A percentile compares a stretch with the other conserved stretches of the same genome.
Conservation (phyloP, 305 asterid species). For the Euphrasia arctica region DNA sequence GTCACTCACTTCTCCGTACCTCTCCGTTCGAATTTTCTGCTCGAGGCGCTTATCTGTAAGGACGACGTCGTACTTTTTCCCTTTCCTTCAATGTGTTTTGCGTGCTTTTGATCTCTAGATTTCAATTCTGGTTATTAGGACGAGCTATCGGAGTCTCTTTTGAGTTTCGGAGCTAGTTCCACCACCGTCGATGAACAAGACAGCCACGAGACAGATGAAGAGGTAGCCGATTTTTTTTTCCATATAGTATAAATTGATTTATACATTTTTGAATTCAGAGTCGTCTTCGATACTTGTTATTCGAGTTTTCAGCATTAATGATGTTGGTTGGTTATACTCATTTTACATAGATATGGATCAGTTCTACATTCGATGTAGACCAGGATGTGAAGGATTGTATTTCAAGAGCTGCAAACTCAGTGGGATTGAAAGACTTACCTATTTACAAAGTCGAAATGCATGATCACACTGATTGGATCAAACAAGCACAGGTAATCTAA, state of each 20-base stretch:
- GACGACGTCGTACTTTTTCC: conserved; percentile 12
- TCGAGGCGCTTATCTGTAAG: conserved; percentile 52
- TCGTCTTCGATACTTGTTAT: background rate
- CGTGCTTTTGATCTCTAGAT: conserved; percentile 2
- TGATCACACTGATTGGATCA: conserved; percentile 81
- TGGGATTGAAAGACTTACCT: conserved; percentile 72
- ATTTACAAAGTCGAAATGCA: conserved; percentile 53
- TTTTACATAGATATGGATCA: conserved; percentile 55
- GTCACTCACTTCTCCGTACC: conserved; percentile 58
- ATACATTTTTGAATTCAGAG: background rate
- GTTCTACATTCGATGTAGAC: conserved; percentile 51
- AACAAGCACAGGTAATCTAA: conserved; percentile 59
- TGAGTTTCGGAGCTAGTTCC: conserved; percentile 89
- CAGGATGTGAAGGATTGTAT: conserved; percentile 75
- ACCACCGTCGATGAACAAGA: conserved; percentile 60
- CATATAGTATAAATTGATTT: background rate
- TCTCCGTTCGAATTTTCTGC: conserved; percentile 76
- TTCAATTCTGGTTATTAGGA: conserved; percentile 41
- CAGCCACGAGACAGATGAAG: conserved; percentile 28
- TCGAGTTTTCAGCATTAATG: background rate
- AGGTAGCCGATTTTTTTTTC: conserved; percentile 31
- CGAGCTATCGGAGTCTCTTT: conserved; percentile 70
- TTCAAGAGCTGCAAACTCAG: conserved; percentile 68
- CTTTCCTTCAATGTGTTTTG: background rate
- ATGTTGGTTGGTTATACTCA: background rate